Conservation (phyloP, 805 yeast genomes). For the Pichia manshurica region DNA sequence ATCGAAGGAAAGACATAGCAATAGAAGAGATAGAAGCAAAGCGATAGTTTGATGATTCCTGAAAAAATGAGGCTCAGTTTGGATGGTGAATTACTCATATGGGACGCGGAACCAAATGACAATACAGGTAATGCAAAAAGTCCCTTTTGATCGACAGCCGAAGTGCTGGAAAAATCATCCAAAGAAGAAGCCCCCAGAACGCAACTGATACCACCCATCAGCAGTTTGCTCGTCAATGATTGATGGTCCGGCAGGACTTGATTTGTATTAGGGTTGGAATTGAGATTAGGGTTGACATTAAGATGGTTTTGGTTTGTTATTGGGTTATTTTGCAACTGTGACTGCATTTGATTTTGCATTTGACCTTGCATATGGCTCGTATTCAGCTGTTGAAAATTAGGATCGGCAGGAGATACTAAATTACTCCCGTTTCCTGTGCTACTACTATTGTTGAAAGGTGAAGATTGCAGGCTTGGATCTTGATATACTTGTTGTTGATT, state of each 20-base stretch:
- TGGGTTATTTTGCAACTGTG: background rate
- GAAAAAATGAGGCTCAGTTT: constrained; percentile 15
- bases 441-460: constrained; percentile 12
- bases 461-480: constrained; percentile 15
- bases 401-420: constrained; percentile 14
- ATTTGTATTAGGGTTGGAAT: background rate
- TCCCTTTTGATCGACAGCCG: constrained; percentile 23
- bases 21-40: constrained; percentile 21
- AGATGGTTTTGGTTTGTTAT: too few relatives aligned
- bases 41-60: constrained; percentile 25
- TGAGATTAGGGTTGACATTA: too few relatives aligned
- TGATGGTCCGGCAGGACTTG: constrained; percentile 13
- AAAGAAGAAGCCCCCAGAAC: constrained; percentile 57
- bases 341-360: background rate
- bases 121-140: too few relatives aligned
- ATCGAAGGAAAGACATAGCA: constrained; percentile 19
- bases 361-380: background rate
- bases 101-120: too few relatives aligned
- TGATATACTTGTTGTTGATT: constrained; percentile 10
- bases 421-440: constrained; percentile 12
- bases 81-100: too few relatives aligned
- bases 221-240: constrained; percentile 39
- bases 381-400: background rate
- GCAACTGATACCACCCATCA: constrained; percentile 61
- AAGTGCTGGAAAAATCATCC: constrained; percentile 37